phyloP scores from a whole-genome alignment of 805 yeast species.

The Sporopachydermia lactativora region DNA sequence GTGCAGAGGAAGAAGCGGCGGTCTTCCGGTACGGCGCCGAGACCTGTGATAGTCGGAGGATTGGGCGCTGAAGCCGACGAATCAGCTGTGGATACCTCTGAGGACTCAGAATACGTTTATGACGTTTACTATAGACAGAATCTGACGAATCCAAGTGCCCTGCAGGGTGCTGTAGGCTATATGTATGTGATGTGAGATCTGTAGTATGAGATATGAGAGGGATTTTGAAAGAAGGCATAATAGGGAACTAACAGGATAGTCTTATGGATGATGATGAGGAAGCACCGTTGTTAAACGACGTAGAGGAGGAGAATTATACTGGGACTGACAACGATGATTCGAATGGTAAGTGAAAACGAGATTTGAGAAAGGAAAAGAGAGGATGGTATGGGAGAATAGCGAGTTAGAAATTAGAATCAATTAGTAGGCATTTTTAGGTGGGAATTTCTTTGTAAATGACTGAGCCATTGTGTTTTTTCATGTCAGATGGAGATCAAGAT shows the following conservation, averaged over 20 bases:
- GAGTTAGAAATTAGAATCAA: too few species aligned
- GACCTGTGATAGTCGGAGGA: neutral
- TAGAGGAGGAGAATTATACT: neutral
- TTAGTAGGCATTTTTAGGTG: too few species aligned
- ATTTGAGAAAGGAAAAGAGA: too few species aligned
- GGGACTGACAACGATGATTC: constrained; percentile 1
- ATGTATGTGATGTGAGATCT: too few species aligned
- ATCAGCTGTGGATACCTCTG: neutral
- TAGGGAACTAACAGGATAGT: neutral
- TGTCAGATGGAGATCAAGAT: too few species aligned
- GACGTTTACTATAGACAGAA: neutral
- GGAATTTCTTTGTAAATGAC: too few species aligned
- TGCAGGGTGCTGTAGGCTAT: neutral
- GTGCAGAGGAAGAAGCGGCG: neutral
- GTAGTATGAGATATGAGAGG: neutral
- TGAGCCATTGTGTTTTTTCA: too few species aligned
- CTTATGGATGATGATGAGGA: neutral
- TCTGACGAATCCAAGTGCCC: neutral
- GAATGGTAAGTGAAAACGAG: neutral
- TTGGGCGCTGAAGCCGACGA: neutral
- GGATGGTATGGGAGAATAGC: too few species aligned
- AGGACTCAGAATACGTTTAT: neutral
- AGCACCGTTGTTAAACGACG: neutral
- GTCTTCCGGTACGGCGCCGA: neutral
- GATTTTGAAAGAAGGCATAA: neutral